Base-by-base conservation (phyloP, 2,329 filamentous ascomycete genomes). In the Xylariales sp. region DNA sequence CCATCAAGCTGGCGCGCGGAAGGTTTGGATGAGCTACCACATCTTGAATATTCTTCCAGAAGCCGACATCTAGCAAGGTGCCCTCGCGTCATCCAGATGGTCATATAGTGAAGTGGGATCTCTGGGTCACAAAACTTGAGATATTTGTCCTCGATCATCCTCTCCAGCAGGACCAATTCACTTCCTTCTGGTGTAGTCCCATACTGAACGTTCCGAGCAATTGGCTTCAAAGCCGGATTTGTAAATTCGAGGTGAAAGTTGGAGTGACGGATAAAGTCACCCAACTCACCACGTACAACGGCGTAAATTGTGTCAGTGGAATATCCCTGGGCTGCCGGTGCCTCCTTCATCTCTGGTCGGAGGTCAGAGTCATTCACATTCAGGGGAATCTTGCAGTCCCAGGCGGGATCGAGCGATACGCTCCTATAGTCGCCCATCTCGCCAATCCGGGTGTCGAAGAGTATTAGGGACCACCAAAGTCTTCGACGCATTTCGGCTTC, bases 401-500 rank as follows among this genome's bases (percentile, higher is more conserved):
- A 70, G 0, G 52, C 56, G 0, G 65, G 65, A 2, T 41, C 35
- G 1, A 69, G 48, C 1, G 45, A 47, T 0, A 58, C 45, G 4
- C 49, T 46, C 8, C 60, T 61, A 28, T 53, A 61, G 20, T 69
- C 62, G 2, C 68, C 55, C 44, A 81, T 53, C 47, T 82, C 77
- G 47, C 70, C 60, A 10, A 79, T 67, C 12, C 80, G 76, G 33
- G 59, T 57, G 49, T 84, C 80, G 42, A 81, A 76, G 3, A 75
- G 55, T 0, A 75, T 57, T 1, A 84, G 57, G 0, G 74, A 65
- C 79, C 78, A 83, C 78, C 78, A 83, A 0, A 83, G 64, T 24
- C 79, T 62, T 21, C 79, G 71, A 10, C 78, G 71, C 64, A 82
- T 69, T 57, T 84, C 79, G 2, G 69, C 71, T 49, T 83, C 78